Evolutionary conservation across 768 basidiomycete species (phyloP), one percentile per base, ranked within the genome.

Genomic region (Fistulinella prunicolor): DNA sequence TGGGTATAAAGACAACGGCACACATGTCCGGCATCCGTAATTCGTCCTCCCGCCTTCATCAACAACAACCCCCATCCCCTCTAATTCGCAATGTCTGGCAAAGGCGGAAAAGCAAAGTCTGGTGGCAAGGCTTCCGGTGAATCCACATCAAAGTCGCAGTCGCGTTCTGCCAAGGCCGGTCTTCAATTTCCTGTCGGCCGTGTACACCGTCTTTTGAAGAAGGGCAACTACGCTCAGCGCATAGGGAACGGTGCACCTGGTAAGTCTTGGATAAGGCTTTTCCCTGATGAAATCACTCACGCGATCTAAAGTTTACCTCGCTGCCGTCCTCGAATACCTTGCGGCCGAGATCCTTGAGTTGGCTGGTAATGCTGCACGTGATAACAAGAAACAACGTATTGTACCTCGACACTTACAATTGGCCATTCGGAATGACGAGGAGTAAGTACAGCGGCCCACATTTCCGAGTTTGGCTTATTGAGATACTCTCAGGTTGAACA

Each of bases 361-460:
- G 26, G 81, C 81, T 58, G 81, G 81, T 16, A 75, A 76, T 14
- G 77, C 77, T 49, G 76, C 78, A 28, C 74, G 76, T 40, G 77
- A 73, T 54, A 78, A 78, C 71, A 78, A 77, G 68, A 76, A 82
- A 60, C 73, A 78, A 26, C 79, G 81, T 73, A 82, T 83, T 60
- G 77, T 81, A 16, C 82, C 81, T 48, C 77, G 82, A 51, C 81
- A 83, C 70, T 64, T 83, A 52, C 81, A 83, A 63, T 71, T 83
- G 61, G 82, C 82, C 55, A 81, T 83, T 63, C 76, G 82, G 53
- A 79, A 81, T 63, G 80, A 81, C 56, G 79, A 81, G 56, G 79
- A 77, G 71, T 75, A 28, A 28, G 54, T 45, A 13, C 2, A 9
- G 4, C 24, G 6, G n/a, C 16, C 13, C 3, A 0, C 0, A 14